These are phyloP conservation scores for Spinacia oleracea DNA, from an alignment of 179 eudicot genomes.

Conservation along the genomic window DNA sequence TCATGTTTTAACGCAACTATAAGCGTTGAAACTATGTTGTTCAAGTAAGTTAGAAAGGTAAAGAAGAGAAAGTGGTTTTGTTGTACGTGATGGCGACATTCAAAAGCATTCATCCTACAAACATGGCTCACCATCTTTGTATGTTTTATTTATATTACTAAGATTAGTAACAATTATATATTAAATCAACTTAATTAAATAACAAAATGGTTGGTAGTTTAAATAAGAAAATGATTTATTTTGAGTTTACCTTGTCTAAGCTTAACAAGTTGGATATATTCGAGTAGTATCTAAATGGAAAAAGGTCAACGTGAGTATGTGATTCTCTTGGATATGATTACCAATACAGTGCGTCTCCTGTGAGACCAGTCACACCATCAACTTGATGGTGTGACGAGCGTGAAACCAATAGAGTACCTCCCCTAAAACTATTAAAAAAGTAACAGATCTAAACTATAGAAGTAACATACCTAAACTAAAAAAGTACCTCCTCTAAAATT, in stretches of 20 bases:
- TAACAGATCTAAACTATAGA: too few species aligned
- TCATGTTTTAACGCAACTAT: too few species aligned
- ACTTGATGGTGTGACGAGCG: too few species aligned
- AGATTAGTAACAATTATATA: neutral
- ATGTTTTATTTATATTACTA: slow-evolving; percentile 5
- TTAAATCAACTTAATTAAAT: neutral
- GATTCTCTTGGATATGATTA: slow-evolving; percentile 6
- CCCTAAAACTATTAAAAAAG: too few species aligned
- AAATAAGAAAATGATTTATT: neutral
- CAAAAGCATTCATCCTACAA: slow-evolving; percentile 26
- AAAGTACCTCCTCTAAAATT: too few species aligned
- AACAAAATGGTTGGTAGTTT: slow-evolving; percentile 4
- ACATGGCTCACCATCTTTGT: slow-evolving; percentile 48
- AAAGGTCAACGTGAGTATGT: neutral
- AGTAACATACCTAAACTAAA: too few species aligned
- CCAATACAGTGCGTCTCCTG: too few species aligned
- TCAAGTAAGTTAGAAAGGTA: neutral
- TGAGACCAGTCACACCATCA: too few species aligned
- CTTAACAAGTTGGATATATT: neutral
- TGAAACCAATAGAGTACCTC: too few species aligned
- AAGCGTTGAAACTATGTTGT: too few species aligned
- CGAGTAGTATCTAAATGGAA: neutral
- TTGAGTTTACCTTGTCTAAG: neutral
- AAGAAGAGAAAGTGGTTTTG: slow-evolving; percentile 21
- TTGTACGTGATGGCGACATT: slow-evolving; percentile 31